Evolutionary conservation across 1,284 basidiomycete genomes (phyloP).

Genomic region (Lentinula novae-zelandiae): DNA sequence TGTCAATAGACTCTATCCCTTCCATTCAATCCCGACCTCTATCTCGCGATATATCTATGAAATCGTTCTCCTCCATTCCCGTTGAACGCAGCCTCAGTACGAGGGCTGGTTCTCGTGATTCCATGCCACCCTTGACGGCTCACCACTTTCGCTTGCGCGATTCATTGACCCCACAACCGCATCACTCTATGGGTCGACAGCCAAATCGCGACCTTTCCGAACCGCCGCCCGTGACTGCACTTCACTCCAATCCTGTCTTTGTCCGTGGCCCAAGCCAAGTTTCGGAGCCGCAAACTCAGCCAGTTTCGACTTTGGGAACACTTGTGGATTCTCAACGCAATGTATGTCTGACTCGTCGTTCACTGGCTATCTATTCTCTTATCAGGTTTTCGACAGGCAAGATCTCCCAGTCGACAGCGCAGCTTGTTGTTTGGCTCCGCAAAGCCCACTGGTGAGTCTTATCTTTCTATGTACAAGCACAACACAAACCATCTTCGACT

Average conservation of each 20-base stretch:
- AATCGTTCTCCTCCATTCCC: conserved; percentile 20
- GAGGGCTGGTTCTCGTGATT: conserved; percentile 24
- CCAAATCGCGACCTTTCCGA: conserved; percentile 56
- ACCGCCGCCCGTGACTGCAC: conserved; percentile 59
- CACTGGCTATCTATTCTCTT: conserved; percentile 10
- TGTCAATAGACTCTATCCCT: conserved; percentile 58
- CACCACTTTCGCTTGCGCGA: conserved; percentile 59
- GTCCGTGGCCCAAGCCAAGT: conserved; percentile 51
- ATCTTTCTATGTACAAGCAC: conserved; percentile 9
- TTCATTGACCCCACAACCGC: conserved; percentile 65
- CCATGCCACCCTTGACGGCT: conserved; percentile 34
- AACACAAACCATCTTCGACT: conserved; percentile 8
- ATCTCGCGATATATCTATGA: conserved; percentile 37
- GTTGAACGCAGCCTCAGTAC: conserved; percentile 19
- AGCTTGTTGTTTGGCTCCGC: conserved; percentile 44
- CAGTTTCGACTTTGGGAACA: conserved; percentile 53
- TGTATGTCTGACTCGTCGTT: conserved; percentile 33
- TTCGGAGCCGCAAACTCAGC: conserved; percentile 29
- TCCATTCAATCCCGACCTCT: conserved; percentile 28
- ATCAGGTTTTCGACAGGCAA: conserved; percentile 29
- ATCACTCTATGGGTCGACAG: conserved; percentile 21
- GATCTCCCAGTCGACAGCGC: conserved; percentile 45
- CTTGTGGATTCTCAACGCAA: conserved; percentile 53
- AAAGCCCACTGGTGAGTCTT: conserved; percentile 30
- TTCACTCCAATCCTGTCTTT: conserved; percentile 63